Conservation (phyloP, 495 filamentous ascomycete species). For the Penicillium manginii region DNA sequence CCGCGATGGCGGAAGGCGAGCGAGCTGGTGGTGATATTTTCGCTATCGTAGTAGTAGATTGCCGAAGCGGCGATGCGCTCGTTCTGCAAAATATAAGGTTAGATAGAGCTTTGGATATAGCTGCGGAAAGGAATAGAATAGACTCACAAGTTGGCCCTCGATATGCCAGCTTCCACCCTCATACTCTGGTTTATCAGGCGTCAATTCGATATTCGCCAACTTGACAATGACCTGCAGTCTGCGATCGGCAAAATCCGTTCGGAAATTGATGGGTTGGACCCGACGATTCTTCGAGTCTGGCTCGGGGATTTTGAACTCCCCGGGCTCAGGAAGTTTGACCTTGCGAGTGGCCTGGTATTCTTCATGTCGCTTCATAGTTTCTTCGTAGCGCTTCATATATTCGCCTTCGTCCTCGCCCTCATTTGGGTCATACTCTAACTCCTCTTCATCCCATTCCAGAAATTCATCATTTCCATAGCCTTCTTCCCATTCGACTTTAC, state of each 20-base stretch:
- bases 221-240: slow-evolving; percentile 69
- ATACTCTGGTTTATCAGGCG: slow-evolving; percentile 58
- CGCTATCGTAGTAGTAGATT: slow-evolving; percentile 63
- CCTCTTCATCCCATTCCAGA: slow-evolving; percentile 1
- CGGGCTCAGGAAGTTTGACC: slow-evolving; percentile 42
- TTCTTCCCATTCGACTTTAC: slow-evolving; percentile 18
- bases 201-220: slow-evolving; percentile 63
- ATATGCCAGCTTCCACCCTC: slow-evolving; percentile 57
- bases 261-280: slow-evolving; percentile 29
- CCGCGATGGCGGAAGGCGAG: slow-evolving; percentile 55
- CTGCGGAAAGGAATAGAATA: neutral
- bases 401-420: too few relatives aligned
- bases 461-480: neutral
- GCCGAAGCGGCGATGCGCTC: slow-evolving; percentile 63
- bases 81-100: slow-evolving; percentile 33
- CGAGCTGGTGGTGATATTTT: slow-evolving; percentile 61
- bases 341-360: neutral
- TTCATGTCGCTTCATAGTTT: neutral
- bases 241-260: slow-evolving; percentile 25
- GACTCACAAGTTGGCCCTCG: slow-evolving; percentile 54
- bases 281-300: neutral
- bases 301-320: slow-evolving; percentile 27
- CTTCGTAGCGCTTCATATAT: slow-evolving; percentile 10
- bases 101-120: neutral
- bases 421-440: slow-evolving; percentile 7